A percentile compares a stretch with the other conserved stretches of the same genome.
Conservation (phyloP, 2,329 filamentous ascomycete genomes). For the Diaporthe ilicicola region DNA sequence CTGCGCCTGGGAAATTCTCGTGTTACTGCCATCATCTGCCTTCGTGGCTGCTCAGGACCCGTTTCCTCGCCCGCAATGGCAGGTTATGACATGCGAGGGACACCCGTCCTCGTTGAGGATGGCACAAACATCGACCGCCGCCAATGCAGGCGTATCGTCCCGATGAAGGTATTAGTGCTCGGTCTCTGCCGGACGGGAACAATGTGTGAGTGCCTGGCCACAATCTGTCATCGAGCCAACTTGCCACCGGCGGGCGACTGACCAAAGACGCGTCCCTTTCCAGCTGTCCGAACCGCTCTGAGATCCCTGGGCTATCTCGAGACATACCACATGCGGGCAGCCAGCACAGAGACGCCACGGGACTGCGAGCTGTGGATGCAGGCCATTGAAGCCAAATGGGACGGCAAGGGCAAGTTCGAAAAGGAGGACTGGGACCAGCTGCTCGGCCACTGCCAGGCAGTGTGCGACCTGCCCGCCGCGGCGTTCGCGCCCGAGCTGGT, state of each 20-base stretch:
- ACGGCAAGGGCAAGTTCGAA: conserved; percentile 39
- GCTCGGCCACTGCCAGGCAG: conserved; percentile 50
- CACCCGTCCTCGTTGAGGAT: conserved; percentile 28
- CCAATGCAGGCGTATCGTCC: conserved; percentile 70
- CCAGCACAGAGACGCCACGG: conserved; percentile 32
- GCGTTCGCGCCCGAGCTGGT: conserved; percentile 54
- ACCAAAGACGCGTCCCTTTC: not conserved
- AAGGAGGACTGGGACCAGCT: conserved; percentile 55
- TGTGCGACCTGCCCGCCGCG: conserved; percentile 32
- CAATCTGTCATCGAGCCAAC: no score
- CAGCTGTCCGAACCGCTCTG: conserved; percentile 30
- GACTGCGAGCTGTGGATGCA: conserved; percentile 38
- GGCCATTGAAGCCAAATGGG: conserved; percentile 39
- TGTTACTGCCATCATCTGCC: fast-evolving
- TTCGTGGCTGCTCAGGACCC: not conserved
- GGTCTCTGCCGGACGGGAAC: conserved; percentile 64
- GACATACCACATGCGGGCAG: conserved; percentile 33
- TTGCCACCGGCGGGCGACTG: not conserved
- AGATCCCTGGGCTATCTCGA: conserved; percentile 32
- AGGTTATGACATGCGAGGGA: conserved; percentile 2
- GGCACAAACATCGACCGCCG: conserved; percentile 71
- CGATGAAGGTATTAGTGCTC: conserved; percentile 77
- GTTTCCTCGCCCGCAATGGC: not conserved
- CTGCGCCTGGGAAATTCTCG: not conserved
- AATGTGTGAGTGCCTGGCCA: conserved; percentile 16